Evolutionary conservation across 2,329 filamentous ascomycete genomes (phyloP).

Genomic region (Colletotrichum sp.): DNA sequence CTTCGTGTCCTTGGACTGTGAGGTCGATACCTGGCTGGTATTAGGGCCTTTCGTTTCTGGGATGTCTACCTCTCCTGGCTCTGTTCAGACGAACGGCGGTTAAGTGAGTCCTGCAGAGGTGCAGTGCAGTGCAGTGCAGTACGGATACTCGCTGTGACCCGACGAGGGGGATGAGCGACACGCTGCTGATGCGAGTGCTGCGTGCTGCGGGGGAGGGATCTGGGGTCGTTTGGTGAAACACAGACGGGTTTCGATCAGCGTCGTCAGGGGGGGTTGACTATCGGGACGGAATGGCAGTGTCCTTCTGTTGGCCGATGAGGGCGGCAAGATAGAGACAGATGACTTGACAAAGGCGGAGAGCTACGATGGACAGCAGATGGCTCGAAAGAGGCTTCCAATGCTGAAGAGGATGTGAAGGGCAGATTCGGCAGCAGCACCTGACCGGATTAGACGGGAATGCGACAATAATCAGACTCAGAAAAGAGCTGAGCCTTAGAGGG

Average conservation of each 20-base stretch:
- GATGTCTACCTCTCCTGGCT: not conserved
- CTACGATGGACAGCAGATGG: not conserved
- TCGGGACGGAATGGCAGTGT: not conserved
- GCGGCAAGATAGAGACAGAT: not conserved
- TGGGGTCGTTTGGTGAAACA: constrained; percentile 20
- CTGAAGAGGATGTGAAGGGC: not conserved
- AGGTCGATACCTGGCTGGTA: not conserved
- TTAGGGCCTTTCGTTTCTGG: not conserved
- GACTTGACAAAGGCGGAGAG: not conserved
- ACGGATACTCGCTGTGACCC: not conserved
- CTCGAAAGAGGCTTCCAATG: not conserved
- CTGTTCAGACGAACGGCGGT: constrained; percentile 18
- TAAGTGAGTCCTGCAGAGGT: not conserved
- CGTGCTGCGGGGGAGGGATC: constrained; percentile 18
- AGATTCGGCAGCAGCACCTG: not conserved
- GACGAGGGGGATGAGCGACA: constrained; percentile 1
- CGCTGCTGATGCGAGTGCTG: not conserved
- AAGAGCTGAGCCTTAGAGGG: not conserved
- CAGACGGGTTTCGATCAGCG: constrained; percentile 15
- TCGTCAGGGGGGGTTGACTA: not conserved
- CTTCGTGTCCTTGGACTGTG: too few relatives aligned
- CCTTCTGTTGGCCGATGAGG: not conserved
- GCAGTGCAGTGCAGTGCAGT: not conserved
- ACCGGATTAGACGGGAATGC: not conserved
- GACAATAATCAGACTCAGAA: not conserved